Evolutionary conservation across 345 rosid genomes (phyloP).

Genomic region (Gossypium raimondii): DNA sequence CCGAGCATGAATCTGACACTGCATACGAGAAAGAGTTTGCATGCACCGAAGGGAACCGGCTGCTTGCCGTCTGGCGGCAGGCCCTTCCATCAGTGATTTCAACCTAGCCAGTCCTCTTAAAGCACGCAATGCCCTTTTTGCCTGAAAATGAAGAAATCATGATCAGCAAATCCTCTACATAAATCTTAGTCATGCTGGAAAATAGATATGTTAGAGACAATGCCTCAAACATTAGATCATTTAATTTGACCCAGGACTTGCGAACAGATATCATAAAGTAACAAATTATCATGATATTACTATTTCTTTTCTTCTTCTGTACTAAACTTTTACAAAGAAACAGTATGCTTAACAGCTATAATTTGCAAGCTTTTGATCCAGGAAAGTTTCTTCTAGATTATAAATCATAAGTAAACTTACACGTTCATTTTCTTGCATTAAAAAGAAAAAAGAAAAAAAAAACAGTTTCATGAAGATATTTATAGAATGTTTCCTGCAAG

Average conservation of each 20-base stretch:
- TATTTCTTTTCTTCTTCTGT: no score
- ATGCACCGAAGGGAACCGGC: constrained; percentile 66
- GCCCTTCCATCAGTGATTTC: constrained; percentile 75
- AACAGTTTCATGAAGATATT: not conserved
- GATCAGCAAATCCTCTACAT: not conserved
- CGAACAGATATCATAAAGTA: no score
- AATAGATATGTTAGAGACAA: not conserved
- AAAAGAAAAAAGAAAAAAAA: not conserved
- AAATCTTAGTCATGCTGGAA: not conserved
- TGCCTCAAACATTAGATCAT: not conserved
- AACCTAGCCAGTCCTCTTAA: constrained; percentile 83
- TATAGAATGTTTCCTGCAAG: not conserved
- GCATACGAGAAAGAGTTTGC: constrained; percentile 87
- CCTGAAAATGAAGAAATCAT: constrained; percentile 41
- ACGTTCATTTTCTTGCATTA: not conserved
- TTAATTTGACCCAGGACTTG: no score
- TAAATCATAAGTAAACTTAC: not conserved
- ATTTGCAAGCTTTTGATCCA: not conserved
- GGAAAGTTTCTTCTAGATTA: not conserved
- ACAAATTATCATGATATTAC: no score
- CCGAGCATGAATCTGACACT: constrained; percentile 72
- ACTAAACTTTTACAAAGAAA: no score
- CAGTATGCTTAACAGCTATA: no score
- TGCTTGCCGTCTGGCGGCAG: constrained; percentile 78
- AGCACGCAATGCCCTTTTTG: constrained; percentile 81